Evolutionary conservation across 805 yeast species (phyloP), one percentile per base, ranked within the genome.

Genomic region (Wickerhamomyces subpelliculosus): DNA sequence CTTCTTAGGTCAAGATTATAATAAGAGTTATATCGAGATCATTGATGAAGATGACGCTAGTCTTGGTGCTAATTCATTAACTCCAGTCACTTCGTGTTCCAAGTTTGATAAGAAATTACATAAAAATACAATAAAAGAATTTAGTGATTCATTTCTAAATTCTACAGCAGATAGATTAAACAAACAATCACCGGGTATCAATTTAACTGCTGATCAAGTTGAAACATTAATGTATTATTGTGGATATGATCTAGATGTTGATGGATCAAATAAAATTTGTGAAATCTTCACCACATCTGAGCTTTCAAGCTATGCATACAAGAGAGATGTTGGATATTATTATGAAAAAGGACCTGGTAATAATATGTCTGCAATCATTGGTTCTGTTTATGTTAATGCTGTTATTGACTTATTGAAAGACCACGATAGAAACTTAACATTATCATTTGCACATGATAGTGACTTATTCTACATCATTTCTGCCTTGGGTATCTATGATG

Each of bases 11-110:
- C 27, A 29, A 14, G 29, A 21, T 3, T 62, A 75, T 47, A 72
- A 73, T 10, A 64, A 62, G 25, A 60, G 67, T 14, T 62, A 55
- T 21, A 49, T 72, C 30, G 49, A 62, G 25, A 59, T 71, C 11
- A 48, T 78, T 19, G 64, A 67, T 32, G 86, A 80, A 51, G 60
- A 39, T 27, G 43, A 60, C 34, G 57, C 52, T 9, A 44, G 48
- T 5, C 65, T 62, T 51, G 86, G 86, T 25, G 79, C 74, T 25
- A 72, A 79, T 56, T 67, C 81, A 4, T 61, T 80, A 55, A 73
- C 84, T 7, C 77, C 84, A 14, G 47, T 41, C 16, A 39, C 43
- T 4, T 62, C 72, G 20, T 54, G 61, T 38, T 68, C 67, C 11
- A 71, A 76, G 49, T 52, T 52, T 22, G 61, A 66, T 22, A 67